Evolutionary conservation across 2,329 filamentous ascomycete species (phyloP), one percentile per base, ranked within the genome.

Genomic region (Calonectria multiphialidica): DNA sequence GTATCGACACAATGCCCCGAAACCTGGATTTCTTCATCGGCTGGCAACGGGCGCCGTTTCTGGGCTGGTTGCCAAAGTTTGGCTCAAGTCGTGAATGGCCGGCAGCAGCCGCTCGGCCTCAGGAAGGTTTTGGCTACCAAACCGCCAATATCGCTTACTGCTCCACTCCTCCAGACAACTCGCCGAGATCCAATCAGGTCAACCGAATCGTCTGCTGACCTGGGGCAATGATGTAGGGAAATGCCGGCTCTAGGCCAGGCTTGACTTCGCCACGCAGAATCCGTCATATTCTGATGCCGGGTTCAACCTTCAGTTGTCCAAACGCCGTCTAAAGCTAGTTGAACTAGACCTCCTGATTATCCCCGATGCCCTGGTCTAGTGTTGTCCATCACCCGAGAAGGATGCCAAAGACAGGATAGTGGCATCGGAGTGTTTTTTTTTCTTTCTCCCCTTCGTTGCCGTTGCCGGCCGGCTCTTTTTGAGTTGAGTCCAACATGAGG

Each of bases 51-150:
- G 21, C 21, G 37, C 53, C 53, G 53, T 59, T 59, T 59, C 40
- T 59, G 53, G 53, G 40, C 12, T 33, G 21, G 21, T 59, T 59
- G 25, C 30, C 35, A 28, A 16, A 21, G 16, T 35, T 40, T n/a
- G 23, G 9, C 21, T 40, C 33, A 25, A 59, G 30, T 59, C 53
- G 35, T 40, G 53, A 40, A 40, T 59, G 53, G 53, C 33, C 21
- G 35, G 33, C 33, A 23, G 21, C 33, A 40, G 53, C 53, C 35
- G 53, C 53, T 59, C 35, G 30, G 53, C 23, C 53, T 10, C 35
- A 57, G 37, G 25, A 59, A 59, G 53, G 53, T 59, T 59, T 59
- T 23, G 53, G 23, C 53, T 59, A 59, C 44, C 33, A 59, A 40
- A 37, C 53, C 53, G 21, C 35, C 21, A 59, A 59, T 59, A 59